Evolutionary conservation across 257 asterid genomes (phyloP).

Genomic region (Knoxia roxburghii): DNA sequence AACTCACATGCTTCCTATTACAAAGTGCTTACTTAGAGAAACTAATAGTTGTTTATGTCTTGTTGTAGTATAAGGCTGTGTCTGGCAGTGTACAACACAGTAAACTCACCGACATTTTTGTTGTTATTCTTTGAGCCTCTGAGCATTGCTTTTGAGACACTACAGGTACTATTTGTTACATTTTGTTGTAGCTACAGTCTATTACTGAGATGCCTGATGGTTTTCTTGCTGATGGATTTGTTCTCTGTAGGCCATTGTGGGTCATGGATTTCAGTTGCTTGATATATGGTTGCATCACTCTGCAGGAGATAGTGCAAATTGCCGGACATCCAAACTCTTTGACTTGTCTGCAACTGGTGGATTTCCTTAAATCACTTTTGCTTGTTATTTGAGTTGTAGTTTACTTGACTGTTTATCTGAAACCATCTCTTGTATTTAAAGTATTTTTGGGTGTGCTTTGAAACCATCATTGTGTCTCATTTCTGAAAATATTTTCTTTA

Average conservation of each 20-base stretch:
- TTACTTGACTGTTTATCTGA: neutral
- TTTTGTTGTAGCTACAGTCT: neutral
- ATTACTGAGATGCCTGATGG: neutral
- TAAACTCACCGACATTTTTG: constrained; percentile 50
- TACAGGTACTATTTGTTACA: constrained; percentile 50
- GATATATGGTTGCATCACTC: constrained; percentile 83
- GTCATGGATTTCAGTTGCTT: constrained; percentile 91
- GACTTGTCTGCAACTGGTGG: constrained; percentile 74
- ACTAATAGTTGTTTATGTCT: constrained; percentile 18
- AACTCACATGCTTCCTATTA: neutral
- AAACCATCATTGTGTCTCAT: neutral
- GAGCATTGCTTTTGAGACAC: constrained; percentile 91
- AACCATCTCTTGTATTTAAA: neutral
- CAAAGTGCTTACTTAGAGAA: neutral
- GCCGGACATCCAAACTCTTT: constrained; percentile 59
- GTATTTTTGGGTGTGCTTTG: neutral
- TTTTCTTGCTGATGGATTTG: constrained; percentile 18
- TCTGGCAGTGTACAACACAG: constrained; percentile 40
- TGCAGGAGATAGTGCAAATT: constrained; percentile 50
- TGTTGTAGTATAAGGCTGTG: constrained; percentile 62
- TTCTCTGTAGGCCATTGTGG: constrained; percentile 73
- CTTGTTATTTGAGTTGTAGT: neutral
- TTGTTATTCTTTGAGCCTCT: constrained; percentile 89
- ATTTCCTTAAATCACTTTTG: constrained; percentile 1
- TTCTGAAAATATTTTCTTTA: constrained; percentile 4